A percentile compares a stretch with the other conserved stretches of the same genome.
Evolutionary conservation across 257 asterid genomes (phyloP).

Genomic region (Solanum chiquidenum): DNA sequence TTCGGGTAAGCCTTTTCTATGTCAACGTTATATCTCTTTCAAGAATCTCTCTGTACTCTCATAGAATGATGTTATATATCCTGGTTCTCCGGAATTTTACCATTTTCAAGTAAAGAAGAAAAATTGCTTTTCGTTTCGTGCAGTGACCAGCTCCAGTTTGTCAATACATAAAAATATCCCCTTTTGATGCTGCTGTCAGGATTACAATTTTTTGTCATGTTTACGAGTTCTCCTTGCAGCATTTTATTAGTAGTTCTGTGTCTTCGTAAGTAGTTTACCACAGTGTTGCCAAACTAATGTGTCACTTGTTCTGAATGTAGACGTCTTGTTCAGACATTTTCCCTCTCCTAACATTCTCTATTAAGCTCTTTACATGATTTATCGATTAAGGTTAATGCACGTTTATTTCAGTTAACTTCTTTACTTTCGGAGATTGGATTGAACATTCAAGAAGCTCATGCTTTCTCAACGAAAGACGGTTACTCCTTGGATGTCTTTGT

Average conservation of each 20-base stretch:
- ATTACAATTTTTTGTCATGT: not conserved
- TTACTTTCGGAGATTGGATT: constrained; percentile 76
- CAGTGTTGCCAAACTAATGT: not conserved
- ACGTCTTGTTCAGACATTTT: not conserved
- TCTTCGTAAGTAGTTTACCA: not conserved
- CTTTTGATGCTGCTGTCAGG: not conserved
- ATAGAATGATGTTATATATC: not conserved
- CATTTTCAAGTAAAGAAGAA: not conserved
- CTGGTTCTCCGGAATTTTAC: not conserved
- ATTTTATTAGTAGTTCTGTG: not conserved
- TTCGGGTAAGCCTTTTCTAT: constrained; percentile 34
- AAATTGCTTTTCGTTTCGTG: not conserved
- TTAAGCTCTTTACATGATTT: not conserved
- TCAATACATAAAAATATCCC: not conserved
- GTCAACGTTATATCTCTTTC: not conserved
- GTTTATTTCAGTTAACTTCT: constrained; percentile 53
- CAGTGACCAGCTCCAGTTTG: not conserved
- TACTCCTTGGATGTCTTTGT: constrained; percentile 88
- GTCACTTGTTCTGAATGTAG: not conserved
- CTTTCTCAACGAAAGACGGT: constrained; percentile 83
- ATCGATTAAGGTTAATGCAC: not conserved
- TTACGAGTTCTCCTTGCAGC: not conserved
- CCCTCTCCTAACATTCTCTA: not conserved
- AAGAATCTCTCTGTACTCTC: not conserved
- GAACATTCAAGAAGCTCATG: constrained; percentile 99